Evolutionary conservation across 192 early-diverging fungal species (phyloP).

Genomic region (Dispira parvispora): DNA sequence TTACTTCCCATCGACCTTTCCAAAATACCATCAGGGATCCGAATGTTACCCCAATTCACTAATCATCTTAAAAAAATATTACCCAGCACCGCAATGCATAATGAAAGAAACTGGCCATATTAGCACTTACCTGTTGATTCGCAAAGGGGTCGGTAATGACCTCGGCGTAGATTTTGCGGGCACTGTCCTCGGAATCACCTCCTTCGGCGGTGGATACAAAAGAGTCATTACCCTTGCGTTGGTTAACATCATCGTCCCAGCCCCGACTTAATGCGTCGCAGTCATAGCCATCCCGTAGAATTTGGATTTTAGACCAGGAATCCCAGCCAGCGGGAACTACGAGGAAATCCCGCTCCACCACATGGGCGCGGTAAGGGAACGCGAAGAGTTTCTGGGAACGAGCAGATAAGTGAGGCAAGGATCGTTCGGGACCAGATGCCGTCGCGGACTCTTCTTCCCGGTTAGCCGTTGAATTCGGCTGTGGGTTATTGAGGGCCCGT

Average conservation of each 20-base stretch:
- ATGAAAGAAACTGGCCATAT: no score
- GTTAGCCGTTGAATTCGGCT: neutral
- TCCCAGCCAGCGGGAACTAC: slow-evolving; percentile 91
- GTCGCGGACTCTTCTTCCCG: slow-evolving; percentile 5
- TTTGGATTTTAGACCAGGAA: slow-evolving; percentile 69
- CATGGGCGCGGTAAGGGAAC: slow-evolving; percentile 53
- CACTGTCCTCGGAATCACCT: slow-evolving; percentile 25
- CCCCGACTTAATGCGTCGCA: slow-evolving; percentile 38
- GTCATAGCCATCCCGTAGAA: slow-evolving; percentile 57
- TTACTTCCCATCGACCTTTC: no score
- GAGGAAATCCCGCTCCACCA: slow-evolving; percentile 75
- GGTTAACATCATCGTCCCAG: slow-evolving; percentile 38
- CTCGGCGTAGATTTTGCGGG: slow-evolving; percentile 41
- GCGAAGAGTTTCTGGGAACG: slow-evolving; percentile 20
- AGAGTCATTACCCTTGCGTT: neutral
- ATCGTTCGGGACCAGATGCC: neutral
- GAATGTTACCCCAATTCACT: no score
- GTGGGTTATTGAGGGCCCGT: slow-evolving; percentile 15
- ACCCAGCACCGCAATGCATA: no score
- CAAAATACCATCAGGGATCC: no score
- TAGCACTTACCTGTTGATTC: slow-evolving; percentile 18
- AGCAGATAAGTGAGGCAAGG: neutral
- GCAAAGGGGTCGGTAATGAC: slow-evolving; percentile 28
- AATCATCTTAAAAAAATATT: no score
- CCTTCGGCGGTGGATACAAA: slow-evolving; percentile 14